Base-by-base conservation (phyloP, 1,139 yeast genomes). In the Hyphopichia buzzinii region DNA sequence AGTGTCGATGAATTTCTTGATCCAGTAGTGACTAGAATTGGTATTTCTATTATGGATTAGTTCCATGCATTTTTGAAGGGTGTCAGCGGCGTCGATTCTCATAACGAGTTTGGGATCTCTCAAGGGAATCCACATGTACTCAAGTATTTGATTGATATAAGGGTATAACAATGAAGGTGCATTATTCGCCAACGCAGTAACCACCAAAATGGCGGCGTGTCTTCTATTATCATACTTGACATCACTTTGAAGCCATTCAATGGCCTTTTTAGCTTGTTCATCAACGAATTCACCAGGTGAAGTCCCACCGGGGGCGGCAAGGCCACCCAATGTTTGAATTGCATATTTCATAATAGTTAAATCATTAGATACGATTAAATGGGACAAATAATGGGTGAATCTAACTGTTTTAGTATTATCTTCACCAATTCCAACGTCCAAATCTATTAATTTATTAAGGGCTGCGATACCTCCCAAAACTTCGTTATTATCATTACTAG, bases 381-480 rank as follows among this genome's bases (percentile, higher is more conserved):
- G 80, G 31, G 96, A 75, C 45, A 92, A 66, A 54, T 92, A 92
- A 49, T 88, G 90, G 16, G 96, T 94, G 54, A 87, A 81, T 44
- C 97, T 70, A 4, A 97, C 88, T 2, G 95, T 87, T 59, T 88
- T 90, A 36, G 88, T 87, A 19, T 95, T 89, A 48, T 84, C 78
- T 49, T 87, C 95, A 49, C 84, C 90, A 8, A 73, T 68, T 1
- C 79, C 75, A 8, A 77, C 63, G 52, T 86, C 92, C 50, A 84
- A 84, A 45, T 83, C 89, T 38, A 92, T 86, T 45, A 92, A 72
- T 11, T 94, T 81, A 59, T 88, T 94, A 41, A 92, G 83, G 7
- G 97, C 97, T 12, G 88, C 77, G 27, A 90, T 84, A 26, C 97
- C 97, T 8, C 97, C 97, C 28, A 90, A 72, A 44, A 86, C 82